Evolutionary conservation across 805 yeast genomes (phyloP).

Genomic region (Hanseniaspora singularis): DNA sequence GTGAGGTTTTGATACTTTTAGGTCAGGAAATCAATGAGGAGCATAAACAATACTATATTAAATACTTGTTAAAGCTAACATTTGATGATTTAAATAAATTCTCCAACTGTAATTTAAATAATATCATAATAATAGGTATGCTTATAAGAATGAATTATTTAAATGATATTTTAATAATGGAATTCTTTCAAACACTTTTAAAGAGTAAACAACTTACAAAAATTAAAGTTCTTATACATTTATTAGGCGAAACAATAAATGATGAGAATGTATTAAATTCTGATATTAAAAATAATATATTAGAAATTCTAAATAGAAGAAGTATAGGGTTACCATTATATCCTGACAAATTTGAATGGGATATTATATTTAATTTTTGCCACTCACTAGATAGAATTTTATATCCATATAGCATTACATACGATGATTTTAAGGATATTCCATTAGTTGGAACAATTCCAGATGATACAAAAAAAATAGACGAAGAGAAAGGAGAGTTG

Average conservation of each 20-base stretch:
- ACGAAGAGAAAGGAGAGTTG: neutral
- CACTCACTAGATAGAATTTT: neutral
- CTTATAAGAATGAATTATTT: constrained; percentile 4
- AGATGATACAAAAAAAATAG: neutral
- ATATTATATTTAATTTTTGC: neutral
- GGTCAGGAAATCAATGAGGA: neutral
- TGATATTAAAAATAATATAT: constrained; percentile 9
- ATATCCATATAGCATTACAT: neutral
- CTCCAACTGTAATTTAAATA: constrained; percentile 7
- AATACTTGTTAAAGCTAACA: constrained; percentile 6
- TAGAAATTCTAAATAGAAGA: constrained; percentile 11
- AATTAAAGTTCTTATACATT: constrained; percentile 6
- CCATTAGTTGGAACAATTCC: neutral
- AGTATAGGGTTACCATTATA: constrained; percentile 7
- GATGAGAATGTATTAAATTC: constrained; percentile 3
- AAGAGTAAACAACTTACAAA: constrained; percentile 6
- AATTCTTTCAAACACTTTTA: constrained; percentile 4
- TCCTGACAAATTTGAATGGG: constrained; percentile 11
- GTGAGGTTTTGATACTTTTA: too few relatives aligned
- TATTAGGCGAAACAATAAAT: neutral
- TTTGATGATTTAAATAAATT: constrained; percentile 7
- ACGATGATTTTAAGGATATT: constrained; percentile 13
- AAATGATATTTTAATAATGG: constrained; percentile 9
- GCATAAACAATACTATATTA: neutral
- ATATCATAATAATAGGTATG: constrained; percentile 5